Evolutionary conservation across 116 monocot species (phyloP).

Genomic region (Papilionanthe hybrid): DNA sequence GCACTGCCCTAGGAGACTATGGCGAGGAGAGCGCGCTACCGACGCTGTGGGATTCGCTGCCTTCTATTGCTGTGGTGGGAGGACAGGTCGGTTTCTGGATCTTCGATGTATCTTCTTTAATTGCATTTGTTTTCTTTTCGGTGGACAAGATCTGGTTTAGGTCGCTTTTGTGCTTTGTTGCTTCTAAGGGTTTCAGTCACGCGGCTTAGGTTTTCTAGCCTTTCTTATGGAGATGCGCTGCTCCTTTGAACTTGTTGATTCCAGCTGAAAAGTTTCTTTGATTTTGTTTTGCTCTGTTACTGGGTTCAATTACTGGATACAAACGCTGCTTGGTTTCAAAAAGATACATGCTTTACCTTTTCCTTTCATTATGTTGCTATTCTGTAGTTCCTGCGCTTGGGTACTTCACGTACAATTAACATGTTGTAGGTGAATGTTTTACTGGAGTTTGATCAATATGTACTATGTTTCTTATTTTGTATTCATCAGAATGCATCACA

Average conservation of each 20-base stretch:
- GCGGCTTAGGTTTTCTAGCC: not conserved
- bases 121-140: not conserved
- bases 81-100: constrained; percentile 50
- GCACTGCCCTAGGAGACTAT: constrained; percentile 80
- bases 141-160: not conserved
- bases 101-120: not conserved
- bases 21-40: constrained; percentile 75
- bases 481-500: not conserved
- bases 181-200: not conserved
- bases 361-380: not conserved
- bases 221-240: not conserved
- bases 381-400: not conserved
- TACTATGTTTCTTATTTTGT: not conserved
- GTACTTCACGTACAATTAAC: not conserved
- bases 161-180: not conserved
- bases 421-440: not conserved
- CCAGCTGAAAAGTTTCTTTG: not conserved
- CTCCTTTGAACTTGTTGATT: not conserved
- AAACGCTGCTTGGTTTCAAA: not conserved
- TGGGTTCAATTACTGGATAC: not conserved
- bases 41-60: constrained; percentile 84
- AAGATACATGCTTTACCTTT: not conserved
- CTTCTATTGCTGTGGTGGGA: constrained; percentile 85
- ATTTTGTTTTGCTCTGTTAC: not conserved
- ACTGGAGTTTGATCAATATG: not conserved